Evolutionary conservation across 2,329 filamentous ascomycete species (phyloP).

Genomic region (Sporothrix euskadiensis): DNA sequence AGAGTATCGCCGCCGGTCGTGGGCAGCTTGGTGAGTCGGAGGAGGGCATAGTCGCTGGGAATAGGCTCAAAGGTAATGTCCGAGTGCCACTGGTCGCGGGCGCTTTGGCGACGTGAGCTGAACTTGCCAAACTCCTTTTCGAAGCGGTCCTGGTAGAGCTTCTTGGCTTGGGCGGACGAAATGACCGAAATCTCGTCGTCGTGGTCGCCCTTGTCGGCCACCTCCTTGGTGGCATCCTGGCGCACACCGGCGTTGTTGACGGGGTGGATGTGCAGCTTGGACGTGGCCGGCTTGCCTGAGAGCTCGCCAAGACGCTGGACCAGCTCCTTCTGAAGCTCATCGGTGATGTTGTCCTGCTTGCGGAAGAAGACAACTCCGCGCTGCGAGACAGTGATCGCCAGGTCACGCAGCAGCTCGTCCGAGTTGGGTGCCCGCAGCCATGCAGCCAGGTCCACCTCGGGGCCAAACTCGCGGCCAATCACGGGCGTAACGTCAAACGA

Average conservation of each 20-base stretch:
- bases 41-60: conserved; percentile 49
- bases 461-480: conserved; percentile 56
- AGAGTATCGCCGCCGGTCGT: conserved; percentile 56
- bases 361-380: conserved; percentile 54
- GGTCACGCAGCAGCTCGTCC: conserved; percentile 58
- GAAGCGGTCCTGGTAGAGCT: conserved; percentile 27
- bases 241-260: conserved; percentile 28
- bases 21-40: conserved; percentile 47
- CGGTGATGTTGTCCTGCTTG: conserved; percentile 43
- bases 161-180: conserved; percentile 43
- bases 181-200: conserved; percentile 51
- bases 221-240: conserved; percentile 22
- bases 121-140: background rate
- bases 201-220: conserved; percentile 4
- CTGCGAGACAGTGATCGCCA: conserved; percentile 59
- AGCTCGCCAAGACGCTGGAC: conserved; percentile 31
- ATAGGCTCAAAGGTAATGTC: conserved; percentile 52
- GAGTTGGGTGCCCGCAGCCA: conserved; percentile 55
- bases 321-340: conserved; percentile 30
- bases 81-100: conserved; percentile 45
- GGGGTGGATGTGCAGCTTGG: conserved; percentile 56
- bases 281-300: conserved; percentile 46
- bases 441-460: conserved; percentile 51
- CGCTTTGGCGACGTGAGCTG: conserved; percentile 27
- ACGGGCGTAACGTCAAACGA: conserved; percentile 54